phyloP scores from a whole-genome alignment of 202 grass and related monocot species.

The Panicum hallii region DNA sequence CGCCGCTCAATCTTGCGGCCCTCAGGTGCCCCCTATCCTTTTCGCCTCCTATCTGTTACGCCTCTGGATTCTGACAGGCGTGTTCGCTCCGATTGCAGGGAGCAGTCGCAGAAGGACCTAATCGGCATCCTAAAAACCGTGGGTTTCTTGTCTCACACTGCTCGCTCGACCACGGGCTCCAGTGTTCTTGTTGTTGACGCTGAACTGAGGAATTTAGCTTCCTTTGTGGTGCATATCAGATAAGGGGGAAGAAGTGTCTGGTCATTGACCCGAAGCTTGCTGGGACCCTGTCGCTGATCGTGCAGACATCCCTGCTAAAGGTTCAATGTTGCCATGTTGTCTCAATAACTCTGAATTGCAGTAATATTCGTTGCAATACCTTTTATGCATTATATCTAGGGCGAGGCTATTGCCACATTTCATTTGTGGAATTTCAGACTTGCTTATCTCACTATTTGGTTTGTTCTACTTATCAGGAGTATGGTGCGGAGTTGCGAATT shows the following conservation, averaged over 20 bases:
- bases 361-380: constrained; percentile 6
- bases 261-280: constrained; percentile 88
- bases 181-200: constrained; percentile 1
- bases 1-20: constrained; percentile 71
- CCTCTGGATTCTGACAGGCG: background rate
- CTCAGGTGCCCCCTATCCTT: constrained; percentile 53
- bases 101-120: constrained; percentile 89
- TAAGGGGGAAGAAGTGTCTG: constrained; percentile 82
- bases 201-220: constrained; percentile 25
- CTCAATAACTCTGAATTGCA: background rate
- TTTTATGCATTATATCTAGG: background rate
- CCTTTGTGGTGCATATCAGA: constrained; percentile 47
- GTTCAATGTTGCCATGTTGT: constrained; percentile 17
- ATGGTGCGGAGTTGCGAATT: constrained; percentile 73
- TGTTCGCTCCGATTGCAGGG: constrained; percentile 44
- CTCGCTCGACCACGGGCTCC: no score
- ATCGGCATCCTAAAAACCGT: constrained; percentile 82
- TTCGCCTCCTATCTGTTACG: constrained; percentile 9
- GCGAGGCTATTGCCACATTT: background rate
- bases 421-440: background rate
- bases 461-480: constrained; percentile 64
- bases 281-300: constrained; percentile 68
- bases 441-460: constrained; percentile 23
- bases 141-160: constrained; percentile 26
- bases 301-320: constrained; percentile 82